Evolutionary conservation across 2,329 filamentous ascomycete species (phyloP), one percentile per base, ranked within the genome.

Genomic region (Aspergillus melleus): DNA sequence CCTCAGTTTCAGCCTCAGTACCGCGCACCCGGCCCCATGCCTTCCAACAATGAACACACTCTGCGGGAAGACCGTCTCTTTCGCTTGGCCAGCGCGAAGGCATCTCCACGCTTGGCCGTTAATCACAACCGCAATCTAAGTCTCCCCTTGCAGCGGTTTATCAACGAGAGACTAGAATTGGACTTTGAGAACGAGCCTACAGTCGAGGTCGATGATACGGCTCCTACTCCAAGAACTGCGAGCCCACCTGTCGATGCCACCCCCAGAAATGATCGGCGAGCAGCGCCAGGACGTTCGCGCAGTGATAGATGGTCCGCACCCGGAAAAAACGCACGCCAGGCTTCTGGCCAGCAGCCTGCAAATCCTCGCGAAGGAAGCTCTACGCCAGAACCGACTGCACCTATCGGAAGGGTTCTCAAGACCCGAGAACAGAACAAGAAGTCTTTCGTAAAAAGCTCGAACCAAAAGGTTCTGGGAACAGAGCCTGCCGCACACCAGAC

Each of bases 101-200:
- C 61, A 14, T 67, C 68, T 4, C 62, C 65, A 24, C 61, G 64
- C 22, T 58, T 67, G 4, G 49, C 63, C 1, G 68, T 73, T 22
- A 62, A 69, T n/a, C 70, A 73, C 49, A 71, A 63, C 52, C 66
- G 72, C 26, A 65, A 70, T 0, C 72, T 76, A 10, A 77, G 75
- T 60, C 60, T 77, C 47, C 75, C 75, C 20, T 62, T 77, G 11
- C 71, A 76, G 59, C 72, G 75, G 3, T 77, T 77, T 46, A 77
- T 78, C 51, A 76, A 76, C 49, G 76, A 77, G 49, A 66, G 74
- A 16, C 42, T 72, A 11, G 68, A 74, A n/a, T 51, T 71, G 19
- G 66, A 69, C 26, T 67, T 70, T 53, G 68, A 67, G 22, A 56
- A 60, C 36, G 66, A 66, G 19, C 50, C 58, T 12, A 56, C 49